These are phyloP conservation scores for Rhizopogon vesiculosus DNA, from an alignment of 768 basidiomycete species.

Conservation along the genomic window DNA sequence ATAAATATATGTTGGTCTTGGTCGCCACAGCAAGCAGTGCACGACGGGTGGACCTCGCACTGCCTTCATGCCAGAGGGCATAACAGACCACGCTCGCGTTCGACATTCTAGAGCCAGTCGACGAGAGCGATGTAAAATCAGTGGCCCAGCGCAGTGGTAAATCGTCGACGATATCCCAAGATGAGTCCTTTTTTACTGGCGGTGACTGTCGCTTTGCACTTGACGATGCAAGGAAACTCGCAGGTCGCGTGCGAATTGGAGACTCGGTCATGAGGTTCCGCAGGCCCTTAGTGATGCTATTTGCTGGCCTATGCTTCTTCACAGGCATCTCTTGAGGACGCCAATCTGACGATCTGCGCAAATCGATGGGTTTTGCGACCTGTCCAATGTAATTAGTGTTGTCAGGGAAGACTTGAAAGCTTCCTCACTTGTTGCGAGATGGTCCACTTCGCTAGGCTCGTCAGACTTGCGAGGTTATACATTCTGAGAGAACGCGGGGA, in stretches of 20 bases:
- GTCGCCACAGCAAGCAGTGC: constrained; percentile 71
- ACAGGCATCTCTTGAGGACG: constrained; percentile 43
- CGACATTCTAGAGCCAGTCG: constrained; percentile 57
- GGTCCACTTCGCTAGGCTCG: constrained; percentile 72
- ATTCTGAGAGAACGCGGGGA: constrained; percentile 59
- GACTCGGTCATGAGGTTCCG: constrained; percentile 52
- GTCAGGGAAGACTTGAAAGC: background rate
- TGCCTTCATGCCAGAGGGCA: constrained; percentile 63
- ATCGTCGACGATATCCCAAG: constrained; percentile 73
- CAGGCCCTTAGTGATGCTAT: constrained; percentile 58
- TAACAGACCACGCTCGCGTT: constrained; percentile 59
- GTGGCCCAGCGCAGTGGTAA: constrained; percentile 82
- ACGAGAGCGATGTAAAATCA: constrained; percentile 77
- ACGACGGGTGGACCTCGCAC: constrained; percentile 36
- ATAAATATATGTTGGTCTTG: constrained; percentile 67
- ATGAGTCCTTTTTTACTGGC: constrained; percentile 38
- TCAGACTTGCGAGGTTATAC: constrained; percentile 77
- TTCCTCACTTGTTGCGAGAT: constrained; percentile 56
- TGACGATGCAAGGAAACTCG: constrained; percentile 26
- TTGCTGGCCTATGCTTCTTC: constrained; percentile 46
- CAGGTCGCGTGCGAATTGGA: constrained; percentile 25
- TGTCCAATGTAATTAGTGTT: constrained; percentile 16
- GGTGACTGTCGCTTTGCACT: constrained; percentile 19
- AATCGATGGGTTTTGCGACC: constrained; percentile 58
- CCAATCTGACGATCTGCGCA: constrained; percentile 48